Base-by-base conservation (phyloP, 1,284 basidiomycete genomes). In the Marasmius fiardii region DNA sequence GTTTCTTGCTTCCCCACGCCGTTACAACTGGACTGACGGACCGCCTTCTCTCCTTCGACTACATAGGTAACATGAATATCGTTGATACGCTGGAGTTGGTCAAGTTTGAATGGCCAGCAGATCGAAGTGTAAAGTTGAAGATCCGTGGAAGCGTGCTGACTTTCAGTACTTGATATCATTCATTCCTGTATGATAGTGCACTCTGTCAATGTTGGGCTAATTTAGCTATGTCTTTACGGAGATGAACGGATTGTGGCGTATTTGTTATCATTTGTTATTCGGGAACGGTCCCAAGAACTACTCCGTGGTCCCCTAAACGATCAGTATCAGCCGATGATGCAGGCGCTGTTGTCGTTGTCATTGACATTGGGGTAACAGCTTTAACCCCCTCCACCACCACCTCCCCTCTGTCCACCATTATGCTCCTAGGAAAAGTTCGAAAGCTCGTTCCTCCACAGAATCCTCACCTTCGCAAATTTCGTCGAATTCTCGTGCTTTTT, bases 101-200 rank as follows among this genome's bases (percentile, higher is more conserved):
- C 34, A 75, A 74, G 8, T 91, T 97, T 55, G 87, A 92, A 57
- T 97, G 95, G 95, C 74, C 83, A 0, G 83, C 83, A 0, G 88
- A 92, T 55, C 81, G 94, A 8, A 93, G 83, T 57, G 92, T 94
- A 4, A 85, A 85, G 59, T 74, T 97, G 37, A 85, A 79, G 61
- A 93, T 97, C 63, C 80, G 87, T 7, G 89, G 93, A 52, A 91
- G 83, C 61, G 82, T 84, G 7, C 71, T 96, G 59, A 91, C 91
- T 1, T 95, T 97, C 68, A 91, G 86, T 61, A 93, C 92, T 44
- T 84, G 31, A 54, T 20, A 47, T 23, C 2, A 37, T n/a, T 35
- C 34, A 35, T 8, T 35, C 16, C 16, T n/a, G 12, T 37, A n/a
- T n/a, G n/a, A n/a, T n/a, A n/a, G n/a, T n/a, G n/a, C n/a, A n/a